Evolutionary conservation across 1,284 basidiomycete genomes (phyloP).

Genomic region (Naganishia cerealis): DNA sequence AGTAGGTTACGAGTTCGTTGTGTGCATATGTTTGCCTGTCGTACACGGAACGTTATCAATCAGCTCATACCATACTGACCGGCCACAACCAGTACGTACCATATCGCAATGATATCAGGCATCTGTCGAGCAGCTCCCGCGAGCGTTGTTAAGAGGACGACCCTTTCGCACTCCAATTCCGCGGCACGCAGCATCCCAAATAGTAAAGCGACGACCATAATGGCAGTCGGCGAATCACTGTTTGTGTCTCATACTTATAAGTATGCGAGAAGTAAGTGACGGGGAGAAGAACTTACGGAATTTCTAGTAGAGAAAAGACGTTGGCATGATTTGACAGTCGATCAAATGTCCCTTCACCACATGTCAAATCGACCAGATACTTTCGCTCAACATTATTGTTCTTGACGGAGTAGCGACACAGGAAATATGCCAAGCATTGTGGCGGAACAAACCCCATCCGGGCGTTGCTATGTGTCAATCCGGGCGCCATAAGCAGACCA

Average conservation of each 20-base stretch:
- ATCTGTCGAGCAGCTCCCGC: constrained; percentile 70
- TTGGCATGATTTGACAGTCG: constrained; percentile 17
- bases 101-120: constrained; percentile 59
- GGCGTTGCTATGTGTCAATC: constrained; percentile 6
- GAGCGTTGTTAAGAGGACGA: constrained; percentile 74
- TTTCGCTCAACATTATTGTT: constrained; percentile 19
- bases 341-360: constrained; percentile 25
- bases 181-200: constrained; percentile 70
- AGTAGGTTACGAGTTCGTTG: constrained; percentile 21
- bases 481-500: constrained; percentile 15
- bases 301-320: constrained; percentile 38
- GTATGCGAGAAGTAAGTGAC: not conserved
- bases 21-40: constrained; percentile 24
- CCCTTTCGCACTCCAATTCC: constrained; percentile 75
- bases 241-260: no score
- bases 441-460: constrained; percentile 19
- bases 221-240: constrained; percentile 65
- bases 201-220: constrained; percentile 73
- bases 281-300: constrained; percentile 42
- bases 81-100: not conserved
- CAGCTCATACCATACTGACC: not conserved
- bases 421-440: constrained; percentile 21
- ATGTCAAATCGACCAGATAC: constrained; percentile 20
- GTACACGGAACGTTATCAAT: not conserved
- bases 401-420: constrained; percentile 26